Evolutionary conservation across 2,329 filamentous ascomycete species (phyloP).

Genomic region (Tetracladium maxilliforme): DNA sequence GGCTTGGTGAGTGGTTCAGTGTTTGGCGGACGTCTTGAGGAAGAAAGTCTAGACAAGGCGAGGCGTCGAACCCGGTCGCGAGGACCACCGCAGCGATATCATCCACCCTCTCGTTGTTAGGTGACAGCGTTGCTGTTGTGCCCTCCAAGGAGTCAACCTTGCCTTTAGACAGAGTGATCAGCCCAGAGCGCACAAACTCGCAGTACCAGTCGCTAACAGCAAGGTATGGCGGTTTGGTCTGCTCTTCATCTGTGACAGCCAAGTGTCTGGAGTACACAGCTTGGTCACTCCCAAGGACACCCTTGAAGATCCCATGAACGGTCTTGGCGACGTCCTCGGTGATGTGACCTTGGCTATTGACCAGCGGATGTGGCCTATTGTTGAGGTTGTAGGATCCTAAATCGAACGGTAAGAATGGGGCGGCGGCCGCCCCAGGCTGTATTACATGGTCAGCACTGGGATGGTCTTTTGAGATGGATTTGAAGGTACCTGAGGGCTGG

Average conservation of each 20-base stretch:
- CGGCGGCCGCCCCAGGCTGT: slow-evolving; percentile 21
- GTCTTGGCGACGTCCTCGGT: slow-evolving; percentile 37
- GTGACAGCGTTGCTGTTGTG: slow-evolving; percentile 8
- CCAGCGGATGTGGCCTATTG: slow-evolving; percentile 41
- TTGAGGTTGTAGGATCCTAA: slow-evolving; percentile 56
- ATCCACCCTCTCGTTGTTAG: slow-evolving; percentile 20
- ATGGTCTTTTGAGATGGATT: background rate
- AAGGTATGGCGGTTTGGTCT: slow-evolving; percentile 43
- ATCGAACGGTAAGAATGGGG: slow-evolving; percentile 59
- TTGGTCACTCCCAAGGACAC: slow-evolving; percentile 36
- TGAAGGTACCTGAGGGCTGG: slow-evolving; percentile 7
- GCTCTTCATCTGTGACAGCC: slow-evolving; percentile 7
- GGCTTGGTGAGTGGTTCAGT: slow-evolving; percentile 39
- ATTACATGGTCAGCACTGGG: slow-evolving; percentile 1
- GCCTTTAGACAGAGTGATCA: slow-evolving; percentile 33
- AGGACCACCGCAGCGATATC: slow-evolving; percentile 54
- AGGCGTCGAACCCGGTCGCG: slow-evolving; percentile 61
- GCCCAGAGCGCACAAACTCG: slow-evolving; percentile 56
- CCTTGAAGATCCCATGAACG: slow-evolving; percentile 34
- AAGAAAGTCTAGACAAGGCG: slow-evolving; percentile 49
- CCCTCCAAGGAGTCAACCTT: slow-evolving; percentile 22
- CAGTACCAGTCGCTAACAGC: slow-evolving; percentile 58
- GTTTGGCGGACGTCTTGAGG: slow-evolving; percentile 34
- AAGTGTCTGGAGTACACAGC: slow-evolving; percentile 21
- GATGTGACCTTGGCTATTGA: slow-evolving; percentile 51